These are phyloP conservation scores for Graphiopsis chlorocephala DNA, from an alignment of 2,329 filamentous ascomycete species.

Conservation along the genomic window DNA sequence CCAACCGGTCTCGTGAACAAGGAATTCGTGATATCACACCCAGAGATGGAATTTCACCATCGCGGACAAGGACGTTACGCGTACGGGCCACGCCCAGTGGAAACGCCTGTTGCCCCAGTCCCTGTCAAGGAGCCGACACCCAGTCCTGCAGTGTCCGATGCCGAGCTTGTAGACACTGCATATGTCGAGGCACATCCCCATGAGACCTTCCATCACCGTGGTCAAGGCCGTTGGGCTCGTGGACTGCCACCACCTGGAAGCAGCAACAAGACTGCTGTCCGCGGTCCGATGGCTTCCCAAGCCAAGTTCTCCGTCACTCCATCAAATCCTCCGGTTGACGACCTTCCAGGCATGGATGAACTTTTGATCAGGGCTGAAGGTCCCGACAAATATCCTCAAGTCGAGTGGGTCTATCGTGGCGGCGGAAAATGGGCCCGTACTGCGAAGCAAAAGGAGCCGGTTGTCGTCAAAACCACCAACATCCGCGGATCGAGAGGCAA, in stretches of 20 bases:
- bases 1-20: slow-evolving; percentile 20
- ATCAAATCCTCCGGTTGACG: neutral
- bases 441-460: slow-evolving; percentile 21
- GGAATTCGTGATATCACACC: slow-evolving; percentile 25
- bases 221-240: slow-evolving; percentile 32
- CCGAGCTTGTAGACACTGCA: slow-evolving; percentile 23
- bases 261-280: slow-evolving; percentile 29
- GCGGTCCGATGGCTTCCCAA: slow-evolving; percentile 24
- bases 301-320: slow-evolving; percentile 7
- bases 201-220: slow-evolving; percentile 30
- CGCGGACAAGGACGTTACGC: slow-evolving; percentile 31
- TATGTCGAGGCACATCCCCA: slow-evolving; percentile 30
- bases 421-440: slow-evolving; percentile 33
- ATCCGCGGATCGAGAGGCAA: neutral
- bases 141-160: neutral
- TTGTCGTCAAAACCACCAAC: neutral
- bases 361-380: slow-evolving; percentile 31
- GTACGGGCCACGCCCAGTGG: slow-evolving; percentile 20
- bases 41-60: slow-evolving; percentile 28
- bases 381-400: slow-evolving; percentile 30
- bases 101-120: slow-evolving; percentile 4
- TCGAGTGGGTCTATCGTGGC: slow-evolving; percentile 33
- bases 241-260: slow-evolving; percentile 28
- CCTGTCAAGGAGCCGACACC: slow-evolving; percentile 2
- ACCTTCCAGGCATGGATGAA: slow-evolving; percentile 19